These are phyloP conservation scores for Lomentospora prolificans DNA, from an alignment of 2,329 filamentous ascomycete genomes.

Conservation along the genomic window DNA sequence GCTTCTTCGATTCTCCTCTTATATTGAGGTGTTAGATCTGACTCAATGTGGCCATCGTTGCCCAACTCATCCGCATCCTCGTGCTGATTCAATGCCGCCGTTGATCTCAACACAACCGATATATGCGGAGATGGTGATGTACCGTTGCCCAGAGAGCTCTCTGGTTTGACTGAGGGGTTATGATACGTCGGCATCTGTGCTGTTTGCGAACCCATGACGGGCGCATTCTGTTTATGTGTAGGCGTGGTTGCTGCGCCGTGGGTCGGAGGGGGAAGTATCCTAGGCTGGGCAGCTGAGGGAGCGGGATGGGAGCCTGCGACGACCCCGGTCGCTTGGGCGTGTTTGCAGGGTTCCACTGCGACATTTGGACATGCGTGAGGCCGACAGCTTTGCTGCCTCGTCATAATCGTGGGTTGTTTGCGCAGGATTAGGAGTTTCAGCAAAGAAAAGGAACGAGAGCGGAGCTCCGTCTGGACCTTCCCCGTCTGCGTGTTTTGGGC, in stretches of 20 bases:
- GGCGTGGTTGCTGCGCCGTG: not conserved
- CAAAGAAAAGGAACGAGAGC: not conserved
- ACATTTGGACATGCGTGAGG: not conserved
- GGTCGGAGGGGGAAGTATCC: not conserved
- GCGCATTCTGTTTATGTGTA: not conserved
- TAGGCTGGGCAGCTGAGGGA: not conserved
- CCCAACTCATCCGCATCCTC: conserved; percentile 9
- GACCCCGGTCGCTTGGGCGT: not conserved
- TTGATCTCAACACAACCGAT: conserved; percentile 14
- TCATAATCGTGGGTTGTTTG: not conserved
- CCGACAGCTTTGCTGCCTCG: not conserved
- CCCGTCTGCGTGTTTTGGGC: too few relatives aligned
- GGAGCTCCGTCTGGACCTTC: too few relatives aligned
- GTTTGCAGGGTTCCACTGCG: not conserved
- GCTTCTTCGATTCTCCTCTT: conserved; percentile 10
- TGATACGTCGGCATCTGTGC: not conserved
- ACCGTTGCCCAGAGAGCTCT: not conserved
- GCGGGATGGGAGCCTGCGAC: conserved; percentile 2
- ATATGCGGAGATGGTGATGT: conserved; percentile 9
- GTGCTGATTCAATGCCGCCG: not conserved
- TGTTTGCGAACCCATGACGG: not conserved
- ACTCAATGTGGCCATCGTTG: conserved; percentile 11
- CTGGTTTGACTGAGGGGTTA: not conserved
- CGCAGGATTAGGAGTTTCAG: not conserved
- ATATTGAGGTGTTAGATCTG: conserved; percentile 15